Evolutionary conservation across 768 basidiomycete species (phyloP).

Genomic region (Auricularia cornea): DNA sequence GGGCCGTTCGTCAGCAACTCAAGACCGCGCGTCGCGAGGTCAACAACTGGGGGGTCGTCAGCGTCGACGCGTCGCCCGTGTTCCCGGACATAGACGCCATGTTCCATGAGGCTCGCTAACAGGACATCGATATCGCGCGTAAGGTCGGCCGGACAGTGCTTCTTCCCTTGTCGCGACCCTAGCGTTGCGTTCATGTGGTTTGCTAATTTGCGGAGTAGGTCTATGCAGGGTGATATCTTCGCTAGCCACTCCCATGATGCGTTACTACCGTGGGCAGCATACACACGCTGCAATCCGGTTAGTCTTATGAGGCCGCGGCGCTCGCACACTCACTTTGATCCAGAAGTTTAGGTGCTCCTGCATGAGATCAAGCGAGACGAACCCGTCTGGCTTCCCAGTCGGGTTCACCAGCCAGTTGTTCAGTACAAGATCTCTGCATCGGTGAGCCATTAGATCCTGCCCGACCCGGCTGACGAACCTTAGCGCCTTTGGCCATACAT

Average conservation of each 20-base stretch:
- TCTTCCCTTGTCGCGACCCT: slow-evolving; percentile 23
- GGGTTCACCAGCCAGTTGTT: slow-evolving; percentile 29
- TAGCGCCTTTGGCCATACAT: slow-evolving; percentile 20
- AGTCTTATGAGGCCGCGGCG: background rate
- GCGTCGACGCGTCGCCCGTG: slow-evolving; percentile 14
- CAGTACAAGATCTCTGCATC: slow-evolving; percentile 17
- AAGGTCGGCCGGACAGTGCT: slow-evolving; percentile 23
- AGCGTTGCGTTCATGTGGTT: slow-evolving; percentile 17
- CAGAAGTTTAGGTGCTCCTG: slow-evolving; percentile 29
- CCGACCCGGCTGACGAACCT: no score
- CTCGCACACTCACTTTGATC: slow-evolving; percentile 24
- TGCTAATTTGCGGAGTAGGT: slow-evolving; percentile 18
- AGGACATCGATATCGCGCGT: slow-evolving; percentile 22
- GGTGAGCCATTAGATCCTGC: background rate
- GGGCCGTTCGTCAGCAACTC: background rate
- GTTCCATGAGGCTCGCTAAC: slow-evolving; percentile 15
- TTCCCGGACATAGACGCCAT: slow-evolving; percentile 15
- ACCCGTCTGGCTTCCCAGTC: slow-evolving; percentile 15
- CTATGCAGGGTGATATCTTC: slow-evolving; percentile 12
- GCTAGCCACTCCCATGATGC: slow-evolving; percentile 18
- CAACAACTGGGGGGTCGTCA: slow-evolving; percentile 11
- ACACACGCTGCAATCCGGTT: slow-evolving; percentile 14
- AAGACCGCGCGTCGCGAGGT: slow-evolving; percentile 1
- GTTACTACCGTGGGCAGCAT: slow-evolving; percentile 25
- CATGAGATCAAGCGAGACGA: slow-evolving; percentile 23